A percentile compares a stretch with the other conserved stretches of the same genome.
Evolutionary conservation across 2,329 filamentous ascomycete species (phyloP).

Genomic region (Xylariales sp.): DNA sequence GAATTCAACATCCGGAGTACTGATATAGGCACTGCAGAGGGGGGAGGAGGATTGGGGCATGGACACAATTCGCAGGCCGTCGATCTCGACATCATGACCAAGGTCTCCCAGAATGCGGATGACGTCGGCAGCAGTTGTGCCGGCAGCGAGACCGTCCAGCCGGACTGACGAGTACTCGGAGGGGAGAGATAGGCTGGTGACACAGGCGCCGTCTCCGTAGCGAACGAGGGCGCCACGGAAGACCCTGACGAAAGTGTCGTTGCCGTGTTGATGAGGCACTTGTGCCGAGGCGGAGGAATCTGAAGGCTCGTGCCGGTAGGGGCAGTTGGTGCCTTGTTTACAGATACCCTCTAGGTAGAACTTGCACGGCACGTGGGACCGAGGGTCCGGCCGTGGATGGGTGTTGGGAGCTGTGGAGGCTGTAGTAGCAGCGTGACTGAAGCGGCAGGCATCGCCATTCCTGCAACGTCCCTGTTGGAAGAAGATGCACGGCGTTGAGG

Average conservation of each 20-base stretch:
- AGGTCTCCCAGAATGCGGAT: conserved; percentile 22
- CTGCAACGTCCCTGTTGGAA: conserved; percentile 30
- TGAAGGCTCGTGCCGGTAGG: conserved; percentile 22
- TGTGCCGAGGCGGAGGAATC: neutral
- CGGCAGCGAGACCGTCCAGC: conserved; percentile 22
- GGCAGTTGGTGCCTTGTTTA: conserved; percentile 26
- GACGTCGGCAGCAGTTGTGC: conserved; percentile 20
- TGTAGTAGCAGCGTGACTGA: conserved; percentile 13
- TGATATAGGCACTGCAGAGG: conserved; percentile 30
- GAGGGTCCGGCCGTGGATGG: conserved; percentile 17
- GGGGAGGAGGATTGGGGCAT: conserved; percentile 18
- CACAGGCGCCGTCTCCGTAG: conserved; percentile 33
- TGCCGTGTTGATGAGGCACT: conserved; percentile 1
- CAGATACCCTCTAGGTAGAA: conserved; percentile 28
- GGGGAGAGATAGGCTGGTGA: conserved; percentile 22
- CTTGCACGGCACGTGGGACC: conserved; percentile 25
- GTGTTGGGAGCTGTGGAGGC: neutral
- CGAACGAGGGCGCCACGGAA: conserved; percentile 29
- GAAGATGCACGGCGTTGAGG: conserved; percentile 26
- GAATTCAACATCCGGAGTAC: conserved; percentile 27
- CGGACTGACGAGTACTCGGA: conserved; percentile 33
- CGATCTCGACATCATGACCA: conserved; percentile 30
- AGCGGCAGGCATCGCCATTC: conserved; percentile 32
- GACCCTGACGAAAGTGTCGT: conserved; percentile 25
- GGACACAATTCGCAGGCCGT: conserved; percentile 26